A percentile compares a stretch with the other conserved stretches of the same genome.
phyloP scores from a whole-genome alignment of 2,329 filamentous ascomycete genomes.

The Exophiala dermatitidis region DNA sequence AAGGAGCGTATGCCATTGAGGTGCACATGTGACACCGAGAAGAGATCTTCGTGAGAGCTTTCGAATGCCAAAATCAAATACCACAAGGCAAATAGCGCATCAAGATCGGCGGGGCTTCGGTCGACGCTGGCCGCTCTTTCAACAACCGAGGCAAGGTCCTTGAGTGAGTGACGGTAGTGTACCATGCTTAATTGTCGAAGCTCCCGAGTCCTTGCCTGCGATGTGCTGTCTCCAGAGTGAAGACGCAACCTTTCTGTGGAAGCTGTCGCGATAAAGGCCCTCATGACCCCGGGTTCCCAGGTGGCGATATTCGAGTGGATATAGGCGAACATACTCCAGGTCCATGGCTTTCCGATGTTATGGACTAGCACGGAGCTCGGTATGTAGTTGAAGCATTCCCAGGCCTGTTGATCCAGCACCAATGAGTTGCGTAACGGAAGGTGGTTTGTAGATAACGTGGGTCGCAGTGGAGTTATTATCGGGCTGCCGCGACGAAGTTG shows the following conservation, averaged over 20 bases:
- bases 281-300: conserved; percentile 35
- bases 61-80: conserved; percentile 36
- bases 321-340: conserved; percentile 35
- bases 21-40: conserved; percentile 28
- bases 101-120: conserved; percentile 28
- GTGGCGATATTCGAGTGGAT: conserved; percentile 33
- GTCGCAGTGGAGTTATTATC: not conserved
- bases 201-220: conserved; percentile 28
- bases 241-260: conserved; percentile 34
- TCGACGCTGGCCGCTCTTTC: conserved; percentile 31
- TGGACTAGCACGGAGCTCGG: conserved; percentile 32
- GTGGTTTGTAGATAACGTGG: conserved; percentile 15
- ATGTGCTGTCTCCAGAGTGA: not conserved
- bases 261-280: conserved; percentile 35
- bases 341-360: conserved; percentile 35
- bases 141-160: conserved; percentile 30
- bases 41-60: conserved; percentile 29
- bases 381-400: conserved; percentile 33
- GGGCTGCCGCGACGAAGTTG: too few species aligned
- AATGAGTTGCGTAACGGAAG: conserved; percentile 33
- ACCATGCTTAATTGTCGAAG: conserved; percentile 13
- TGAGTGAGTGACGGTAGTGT: conserved; percentile 34
- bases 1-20: conserved; percentile 34
- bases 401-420: conserved; percentile 32
- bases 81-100: conserved; percentile 34